Conservation (phyloP, 192 early-diverging fungal genomes). For the Rhizophagus sp. region DNA sequence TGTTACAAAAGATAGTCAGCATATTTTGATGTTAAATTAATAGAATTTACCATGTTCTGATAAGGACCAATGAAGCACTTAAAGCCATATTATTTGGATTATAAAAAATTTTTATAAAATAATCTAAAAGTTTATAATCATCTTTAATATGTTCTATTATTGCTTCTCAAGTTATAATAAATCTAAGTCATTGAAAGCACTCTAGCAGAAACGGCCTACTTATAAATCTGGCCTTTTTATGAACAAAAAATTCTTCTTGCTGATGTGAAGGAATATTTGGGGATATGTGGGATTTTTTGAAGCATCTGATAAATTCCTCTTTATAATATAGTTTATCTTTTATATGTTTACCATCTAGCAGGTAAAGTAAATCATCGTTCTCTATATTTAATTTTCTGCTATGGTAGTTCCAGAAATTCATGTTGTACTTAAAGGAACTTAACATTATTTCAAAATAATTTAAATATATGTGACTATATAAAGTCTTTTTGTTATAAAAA, state of each 20-base stretch:
- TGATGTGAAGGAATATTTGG: conserved; percentile 62
- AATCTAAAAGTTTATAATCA: conserved; percentile 79
- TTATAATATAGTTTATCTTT: conserved; percentile 60
- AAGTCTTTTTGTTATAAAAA: no score
- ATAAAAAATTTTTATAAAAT: conserved; percentile 61
- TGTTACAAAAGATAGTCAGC: no score
- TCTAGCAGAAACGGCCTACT: conserved; percentile 73
- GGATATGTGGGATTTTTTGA: conserved; percentile 76
- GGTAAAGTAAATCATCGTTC: conserved; percentile 26
- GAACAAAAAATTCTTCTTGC: conserved; percentile 65
- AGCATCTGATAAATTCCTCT: conserved; percentile 79
- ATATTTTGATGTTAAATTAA: no score
- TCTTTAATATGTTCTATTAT: conserved; percentile 77
- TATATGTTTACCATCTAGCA: conserved; percentile 45
- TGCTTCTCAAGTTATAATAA: conserved; percentile 82
- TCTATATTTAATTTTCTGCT: conserved; percentile 15
- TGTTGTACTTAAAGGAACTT: neutral
- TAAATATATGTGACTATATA: no score
- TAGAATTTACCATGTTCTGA: conserved; percentile 69
- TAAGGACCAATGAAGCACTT: conserved; percentile 88
- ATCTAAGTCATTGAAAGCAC: conserved; percentile 72
- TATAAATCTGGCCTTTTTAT: conserved; percentile 75
- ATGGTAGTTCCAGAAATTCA: no score
- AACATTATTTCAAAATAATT: no score
- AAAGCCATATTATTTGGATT: conserved; percentile 72